Base-by-base conservation (phyloP, 2,329 filamentous ascomycete genomes). In the Zymoseptoria ardabiliae region DNA sequence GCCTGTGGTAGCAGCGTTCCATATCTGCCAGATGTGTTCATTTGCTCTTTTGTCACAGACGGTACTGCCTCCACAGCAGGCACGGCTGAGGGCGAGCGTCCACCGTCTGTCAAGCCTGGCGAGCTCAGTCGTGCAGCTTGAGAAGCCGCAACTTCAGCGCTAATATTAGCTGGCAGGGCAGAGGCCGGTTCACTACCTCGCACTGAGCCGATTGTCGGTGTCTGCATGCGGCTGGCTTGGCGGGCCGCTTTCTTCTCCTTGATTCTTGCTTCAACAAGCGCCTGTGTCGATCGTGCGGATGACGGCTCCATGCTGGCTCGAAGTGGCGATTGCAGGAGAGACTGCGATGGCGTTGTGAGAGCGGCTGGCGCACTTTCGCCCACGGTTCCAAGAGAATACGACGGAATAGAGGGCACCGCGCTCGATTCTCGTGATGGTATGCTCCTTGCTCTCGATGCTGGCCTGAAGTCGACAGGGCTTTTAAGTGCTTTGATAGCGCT, bases 21-120 rank as follows among this genome's bases (percentile, higher is more conserved):
- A 53, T 71, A 73, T 20, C 71, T 65, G 53, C 70, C 72, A 10
- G 70, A 71, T 1, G 70, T 71, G 23, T 66, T 70, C 66, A 69
- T 68, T 50, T 73, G 70, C 45, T 73, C 71, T 50, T 62, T 63
- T 1, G 71, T 69, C 9, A 68, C 62, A 2, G 53, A 59, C 0
- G 66, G 63, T 1, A 63, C 45, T 2, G 67, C 64, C 55, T 69
- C 66, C 1, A 66, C 63, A 21, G 71, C 69, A 19, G 72, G 71
- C 5, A 74, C 65, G 10, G 65, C 66, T 2, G 71, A 74, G 8
- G 72, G 72, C 4, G 72, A 74, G 10, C 72, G 65, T 11, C 35
- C 60, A 25, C 65, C 64, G 30, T 67, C 63, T 19, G 61, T 62
- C 41, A 56, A 54, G 6, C 22, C 55, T 13, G 65, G 60, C 5